Evolutionary conservation across 2,329 filamentous ascomycete genomes (phyloP).

Genomic region (Didymella arachidicola): DNA sequence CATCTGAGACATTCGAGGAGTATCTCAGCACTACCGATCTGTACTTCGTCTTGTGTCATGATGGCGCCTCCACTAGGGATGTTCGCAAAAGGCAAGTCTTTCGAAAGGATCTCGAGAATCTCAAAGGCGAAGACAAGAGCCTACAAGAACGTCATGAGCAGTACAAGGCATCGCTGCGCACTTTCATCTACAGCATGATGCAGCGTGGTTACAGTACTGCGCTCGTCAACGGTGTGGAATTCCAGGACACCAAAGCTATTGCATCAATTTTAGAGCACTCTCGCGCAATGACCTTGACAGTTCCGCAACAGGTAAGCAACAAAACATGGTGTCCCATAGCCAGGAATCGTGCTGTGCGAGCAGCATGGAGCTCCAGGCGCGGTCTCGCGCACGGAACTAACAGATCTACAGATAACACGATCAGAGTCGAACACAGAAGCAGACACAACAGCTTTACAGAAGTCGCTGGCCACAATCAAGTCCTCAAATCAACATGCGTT

Average conservation of each 20-base stretch:
- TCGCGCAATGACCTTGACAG: slow-evolving; percentile 27
- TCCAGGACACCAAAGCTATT: slow-evolving; percentile 68
- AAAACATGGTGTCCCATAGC: neutral
- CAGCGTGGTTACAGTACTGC: slow-evolving; percentile 66
- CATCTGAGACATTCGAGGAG: slow-evolving; percentile 59
- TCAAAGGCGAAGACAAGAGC: slow-evolving; percentile 30
- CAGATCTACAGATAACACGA: slow-evolving; percentile 4
- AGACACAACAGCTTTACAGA: slow-evolving; percentile 28
- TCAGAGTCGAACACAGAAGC: slow-evolving; percentile 9
- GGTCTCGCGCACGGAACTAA: neutral
- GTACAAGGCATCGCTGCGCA: slow-evolving; percentile 48
- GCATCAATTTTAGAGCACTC: slow-evolving; percentile 33
- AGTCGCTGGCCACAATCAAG: slow-evolving; percentile 31
- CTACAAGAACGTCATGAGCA: slow-evolving; percentile 32
- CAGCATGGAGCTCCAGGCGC: neutral
- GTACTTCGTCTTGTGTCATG: slow-evolving; percentile 74
- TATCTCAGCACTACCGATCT: slow-evolving; percentile 64
- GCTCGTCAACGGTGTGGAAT: slow-evolving; percentile 69
- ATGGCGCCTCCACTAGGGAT: slow-evolving; percentile 58
- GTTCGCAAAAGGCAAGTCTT: slow-evolving; percentile 30
- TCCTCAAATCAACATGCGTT: slow-evolving; percentile 30
- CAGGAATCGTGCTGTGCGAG: neutral
- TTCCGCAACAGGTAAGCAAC: slow-evolving; percentile 30
- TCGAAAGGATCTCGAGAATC: slow-evolving; percentile 28
- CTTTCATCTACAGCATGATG: slow-evolving; percentile 65